These are phyloP conservation scores for Hypomyces rosellus DNA, from an alignment of 2,329 filamentous ascomycete genomes.

Conservation along the genomic window DNA sequence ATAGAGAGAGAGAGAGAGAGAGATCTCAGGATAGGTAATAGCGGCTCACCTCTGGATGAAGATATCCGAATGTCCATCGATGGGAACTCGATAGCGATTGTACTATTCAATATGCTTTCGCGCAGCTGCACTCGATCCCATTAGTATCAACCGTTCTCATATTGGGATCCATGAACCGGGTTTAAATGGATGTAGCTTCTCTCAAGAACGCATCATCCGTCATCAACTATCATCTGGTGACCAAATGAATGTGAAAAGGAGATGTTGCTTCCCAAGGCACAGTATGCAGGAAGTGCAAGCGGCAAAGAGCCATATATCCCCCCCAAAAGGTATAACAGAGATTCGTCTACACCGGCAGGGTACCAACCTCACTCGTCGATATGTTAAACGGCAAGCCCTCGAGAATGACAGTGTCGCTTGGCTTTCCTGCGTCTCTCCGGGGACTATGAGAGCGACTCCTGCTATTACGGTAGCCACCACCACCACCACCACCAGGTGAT, in stretches of 20 bases:
- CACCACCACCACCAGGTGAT: constrained; percentile 21
- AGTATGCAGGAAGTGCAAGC: no score
- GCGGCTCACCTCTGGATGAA: constrained; percentile 25
- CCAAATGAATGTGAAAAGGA: no score
- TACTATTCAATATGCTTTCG: constrained; percentile 28
- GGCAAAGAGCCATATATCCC: no score
- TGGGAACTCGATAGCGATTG: constrained; percentile 30
- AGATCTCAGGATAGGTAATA: neutral
- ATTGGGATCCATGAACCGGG: no score
- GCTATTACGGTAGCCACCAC: constrained; percentile 19
- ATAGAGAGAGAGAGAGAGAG: no score
- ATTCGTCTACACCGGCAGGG: constrained; percentile 12
- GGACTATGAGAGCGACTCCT: constrained; percentile 30
- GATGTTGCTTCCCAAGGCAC: no score
- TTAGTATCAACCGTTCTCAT: constrained; percentile 6
- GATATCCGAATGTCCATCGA: constrained; percentile 35
- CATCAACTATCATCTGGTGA: no score
- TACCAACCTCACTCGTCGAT: constrained; percentile 46
- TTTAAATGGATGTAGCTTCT: no score
- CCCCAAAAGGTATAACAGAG: no score
- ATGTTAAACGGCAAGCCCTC: constrained; percentile 46
- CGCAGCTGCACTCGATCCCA: constrained; percentile 24
- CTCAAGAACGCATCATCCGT: no score
- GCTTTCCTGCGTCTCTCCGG: constrained; percentile 32
- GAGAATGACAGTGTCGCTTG: constrained; percentile 48